Conservation (phyloP, 2,329 filamentous ascomycete genomes). For the Alternaria dauci region DNA sequence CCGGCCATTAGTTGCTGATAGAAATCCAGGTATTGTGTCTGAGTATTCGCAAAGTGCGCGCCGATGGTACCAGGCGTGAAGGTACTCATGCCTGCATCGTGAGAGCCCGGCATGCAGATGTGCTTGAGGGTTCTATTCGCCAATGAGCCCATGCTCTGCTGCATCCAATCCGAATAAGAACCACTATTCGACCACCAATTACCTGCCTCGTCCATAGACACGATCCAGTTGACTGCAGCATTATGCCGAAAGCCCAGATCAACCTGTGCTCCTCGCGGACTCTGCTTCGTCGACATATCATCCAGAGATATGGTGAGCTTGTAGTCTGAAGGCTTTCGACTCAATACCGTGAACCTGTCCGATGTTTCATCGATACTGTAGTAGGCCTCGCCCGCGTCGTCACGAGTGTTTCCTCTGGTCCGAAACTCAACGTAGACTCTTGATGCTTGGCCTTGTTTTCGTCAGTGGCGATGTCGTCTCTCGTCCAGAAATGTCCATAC, state of each 20-base stretch:
- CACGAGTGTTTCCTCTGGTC: conserved; percentile 35
- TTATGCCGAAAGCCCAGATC: conserved; percentile 50
- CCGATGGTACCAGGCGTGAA: conserved; percentile 53
- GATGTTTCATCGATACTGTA: conserved; percentile 42
- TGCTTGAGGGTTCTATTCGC: conserved; percentile 55
- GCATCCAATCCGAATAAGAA: conserved; percentile 53
- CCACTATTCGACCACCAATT: conserved; percentile 49
- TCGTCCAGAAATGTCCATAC: conserved; percentile 10
- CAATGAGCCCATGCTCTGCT: conserved; percentile 49
- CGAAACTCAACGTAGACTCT: conserved; percentile 46
- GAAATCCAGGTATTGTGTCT: conserved; percentile 58
- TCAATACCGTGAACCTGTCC: conserved; percentile 43
- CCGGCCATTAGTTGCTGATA: conserved; percentile 58
- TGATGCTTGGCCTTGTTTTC: conserved; percentile 32
- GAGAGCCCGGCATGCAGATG: conserved; percentile 59
- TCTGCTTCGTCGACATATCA: conserved; percentile 44
- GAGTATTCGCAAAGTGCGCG: conserved; percentile 54
- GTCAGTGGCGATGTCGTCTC: neutral
- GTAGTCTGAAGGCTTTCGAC: conserved; percentile 41
- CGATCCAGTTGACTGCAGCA: conserved; percentile 48
- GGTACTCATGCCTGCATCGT: conserved; percentile 60
- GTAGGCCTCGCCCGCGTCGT: conserved; percentile 49
- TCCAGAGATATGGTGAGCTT: conserved; percentile 44
- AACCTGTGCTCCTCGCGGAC: conserved; percentile 41
- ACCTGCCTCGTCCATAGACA: conserved; percentile 48